A percentile compares a stretch with the other conserved stretches of the same genome.
Evolutionary conservation across 2,329 filamentous ascomycete genomes (phyloP).

Genomic region (Ceratocystis cubensis): DNA sequence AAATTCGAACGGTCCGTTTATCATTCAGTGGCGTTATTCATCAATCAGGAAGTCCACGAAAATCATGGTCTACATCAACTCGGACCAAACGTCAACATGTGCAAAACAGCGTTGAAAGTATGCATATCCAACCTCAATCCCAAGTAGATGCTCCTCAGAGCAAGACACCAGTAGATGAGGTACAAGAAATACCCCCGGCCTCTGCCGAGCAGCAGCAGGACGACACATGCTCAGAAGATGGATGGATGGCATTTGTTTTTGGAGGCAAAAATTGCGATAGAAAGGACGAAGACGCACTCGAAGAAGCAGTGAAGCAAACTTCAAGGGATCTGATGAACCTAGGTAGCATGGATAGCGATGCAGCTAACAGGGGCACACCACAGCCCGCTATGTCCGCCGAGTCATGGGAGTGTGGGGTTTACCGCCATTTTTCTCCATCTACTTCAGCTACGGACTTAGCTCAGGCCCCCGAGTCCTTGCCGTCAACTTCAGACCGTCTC

Average conservation of each 20-base stretch:
- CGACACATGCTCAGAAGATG: conserved; percentile 11
- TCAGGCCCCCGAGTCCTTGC: not conserved
- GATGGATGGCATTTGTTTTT: conserved; percentile 19
- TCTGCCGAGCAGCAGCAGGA: not conserved
- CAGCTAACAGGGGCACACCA: conserved; percentile 5
- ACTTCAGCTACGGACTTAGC: not conserved
- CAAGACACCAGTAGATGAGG: not conserved
- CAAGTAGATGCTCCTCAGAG: not conserved
- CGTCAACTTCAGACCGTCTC: not conserved
- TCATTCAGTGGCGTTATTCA: not conserved
- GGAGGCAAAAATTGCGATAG: not conserved
- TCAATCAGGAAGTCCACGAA: not conserved
- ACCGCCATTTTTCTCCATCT: not conserved
- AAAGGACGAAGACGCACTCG: not conserved
- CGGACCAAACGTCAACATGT: not conserved
- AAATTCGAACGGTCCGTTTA: not conserved
- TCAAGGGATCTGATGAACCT: not conserved
- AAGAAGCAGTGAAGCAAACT: conserved; percentile 11
- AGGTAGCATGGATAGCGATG: not conserved
- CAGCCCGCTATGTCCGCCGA: not conserved
- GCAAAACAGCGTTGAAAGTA: not conserved
- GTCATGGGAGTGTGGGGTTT: not conserved
- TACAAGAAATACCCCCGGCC: not conserved
- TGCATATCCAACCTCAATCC: not conserved
- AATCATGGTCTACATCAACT: not conserved